Evolutionary conservation across 2,329 filamentous ascomycete species (phyloP), one percentile per base, ranked within the genome.

Genomic region (Bipolaris zeicola): DNA sequence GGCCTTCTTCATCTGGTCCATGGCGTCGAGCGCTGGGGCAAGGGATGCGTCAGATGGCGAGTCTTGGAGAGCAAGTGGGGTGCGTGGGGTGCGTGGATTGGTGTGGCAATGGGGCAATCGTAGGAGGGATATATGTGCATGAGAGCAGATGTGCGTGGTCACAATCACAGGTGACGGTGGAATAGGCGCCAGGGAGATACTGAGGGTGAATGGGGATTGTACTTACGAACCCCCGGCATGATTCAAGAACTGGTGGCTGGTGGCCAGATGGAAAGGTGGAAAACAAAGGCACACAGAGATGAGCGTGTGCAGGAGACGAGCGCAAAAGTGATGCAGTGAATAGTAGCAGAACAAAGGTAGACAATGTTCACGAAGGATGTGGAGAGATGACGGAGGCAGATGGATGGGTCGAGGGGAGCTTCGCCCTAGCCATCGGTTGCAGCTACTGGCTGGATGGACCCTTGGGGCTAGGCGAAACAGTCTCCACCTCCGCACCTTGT

Each of bases 161-260:
- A 24, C 22, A 36, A 38, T 26, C 16, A 33, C 24, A 45, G 26
- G 44, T 37, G 33, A 34, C 37, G 28, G 49, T 24, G 37, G 11
- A 10, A 39, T 34, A 22, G 31, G 39, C 11, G 41, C 33, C 46
- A 58, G 41, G 52, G 38, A 13, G 39, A 55, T 18, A 33, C 39
- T 48, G 52, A 38, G 52, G 50, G 51, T 56, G 54, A 56, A 33
- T 26, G 44, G 44, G 49, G 51, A 41, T 56, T 41, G 58, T 57
- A 77, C 74, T 72, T 71, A 77, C 74, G 74, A 56, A 77, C 74
- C 63, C 74, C 74, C 57, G 74, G 74, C 74, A 77, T 77, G 60
- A 45, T 71, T 64, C 51, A 28, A 49, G 44, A 43, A 52, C 41
- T 14, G 36, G 33, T 41, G 38, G 47, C 33, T 26, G 22, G 36